Evolutionary conservation across 73 alveolate species (phyloP), one percentile per base, ranked within the genome.

Genomic region (Stentor coeruleus): DNA sequence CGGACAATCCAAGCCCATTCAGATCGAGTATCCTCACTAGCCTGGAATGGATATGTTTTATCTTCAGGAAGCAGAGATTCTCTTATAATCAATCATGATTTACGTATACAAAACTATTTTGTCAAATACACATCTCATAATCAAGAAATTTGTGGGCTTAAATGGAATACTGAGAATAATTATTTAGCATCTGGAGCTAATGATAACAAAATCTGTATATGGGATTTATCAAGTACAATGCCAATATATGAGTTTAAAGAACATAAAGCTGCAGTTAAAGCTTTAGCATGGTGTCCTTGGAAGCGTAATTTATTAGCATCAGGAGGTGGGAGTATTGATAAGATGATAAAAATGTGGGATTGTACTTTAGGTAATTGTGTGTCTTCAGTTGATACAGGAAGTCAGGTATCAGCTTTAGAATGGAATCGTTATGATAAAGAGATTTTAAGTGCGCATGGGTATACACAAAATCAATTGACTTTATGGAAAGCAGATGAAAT

Each of bases 401-500:
- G 96, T 59, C 92, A 93, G 86, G 97, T 94, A 3, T 92, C 95
- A 74, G 96, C 92, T 39, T 85, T 94, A 40, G 83, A 91, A 59
- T 94, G 97, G 95, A 94, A 91, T 75, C 88, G 87, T 76, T 88
- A 92, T 77, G 95, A 90, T 38, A 92, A 90, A 76, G 93, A 92
- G 85, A 73, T 92, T 37, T 82, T 92, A 38, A 90, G 95, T 35
- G 95, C 97, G 66, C 98, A 94, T 88, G 98, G 99, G 38, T 96
- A 88, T 92, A 81, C 97, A 59, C 93, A 96, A 83, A 95, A 95
- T 88, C 93, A 96, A 85, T 89, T 98, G 81, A 85, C 87, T 74
- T 74, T 98, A 58, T 98, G 99, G 99, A 95, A 97, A 82, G 95
- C 93, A 74, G 99, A 98, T 4, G 87, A 89, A 59, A 91, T 97